These are phyloP conservation scores for Volvox africanus DNA, from an alignment of 139 green algal genomes.

Conservation along the genomic window DNA sequence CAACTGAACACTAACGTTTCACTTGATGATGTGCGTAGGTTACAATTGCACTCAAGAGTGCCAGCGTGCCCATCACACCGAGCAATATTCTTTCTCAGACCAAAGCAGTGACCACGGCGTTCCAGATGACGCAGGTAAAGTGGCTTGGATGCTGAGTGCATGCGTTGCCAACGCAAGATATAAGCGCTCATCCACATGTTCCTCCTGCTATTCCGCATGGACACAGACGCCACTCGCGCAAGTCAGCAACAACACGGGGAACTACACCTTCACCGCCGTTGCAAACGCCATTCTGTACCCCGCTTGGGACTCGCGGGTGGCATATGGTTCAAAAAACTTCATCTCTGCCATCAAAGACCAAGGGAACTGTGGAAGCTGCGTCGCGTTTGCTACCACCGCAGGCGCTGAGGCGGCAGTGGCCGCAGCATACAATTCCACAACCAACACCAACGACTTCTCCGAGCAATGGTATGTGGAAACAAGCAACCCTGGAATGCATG, in stretches of 20 bases:
- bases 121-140: no score
- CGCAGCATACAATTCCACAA: not conserved
- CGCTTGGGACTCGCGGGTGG: not conserved
- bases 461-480: slow-evolving; percentile 21
- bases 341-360: slow-evolving; percentile 75
- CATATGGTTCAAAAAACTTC: slow-evolving; percentile 6
- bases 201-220: not conserved
- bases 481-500: no score
- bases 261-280: slow-evolving; percentile 6
- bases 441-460: slow-evolving; percentile 10
- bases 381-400: slow-evolving; percentile 61
- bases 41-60: no score
- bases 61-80: no score
- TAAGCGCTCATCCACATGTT: no score
- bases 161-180: no score
- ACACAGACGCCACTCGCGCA: slow-evolving; percentile 18
- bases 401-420: not conserved
- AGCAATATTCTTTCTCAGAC: no score
- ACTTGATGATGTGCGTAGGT: no score
- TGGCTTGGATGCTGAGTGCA: no score
- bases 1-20: no score
- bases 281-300: not conserved
- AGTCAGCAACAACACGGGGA: not conserved
- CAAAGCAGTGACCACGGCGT: no score
- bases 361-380: slow-evolving; percentile 72